A percentile compares a stretch with the other conserved stretches of the same genome.
phyloP scores from a whole-genome alignment of 2,329 filamentous ascomycete genomes.

The Pseudonectria foliicola region DNA sequence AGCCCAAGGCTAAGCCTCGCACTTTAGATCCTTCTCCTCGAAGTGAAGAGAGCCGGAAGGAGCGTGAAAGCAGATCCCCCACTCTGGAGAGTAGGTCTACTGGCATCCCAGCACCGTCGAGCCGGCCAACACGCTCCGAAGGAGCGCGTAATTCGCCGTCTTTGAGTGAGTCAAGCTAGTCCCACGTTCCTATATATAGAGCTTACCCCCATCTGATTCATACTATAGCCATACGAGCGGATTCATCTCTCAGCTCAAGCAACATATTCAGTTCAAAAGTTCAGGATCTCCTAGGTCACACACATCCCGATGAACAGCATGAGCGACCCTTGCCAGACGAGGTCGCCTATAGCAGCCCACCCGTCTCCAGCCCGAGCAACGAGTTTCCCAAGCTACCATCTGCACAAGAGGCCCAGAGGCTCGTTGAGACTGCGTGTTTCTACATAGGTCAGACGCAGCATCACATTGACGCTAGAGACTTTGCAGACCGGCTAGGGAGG shows the following conservation, averaged over 20 bases:
- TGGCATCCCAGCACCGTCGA: constrained; percentile 16
- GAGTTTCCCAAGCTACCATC: constrained; percentile 18
- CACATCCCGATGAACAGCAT: constrained; percentile 8
- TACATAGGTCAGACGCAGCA: constrained; percentile 21
- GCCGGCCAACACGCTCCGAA: constrained; percentile 6
- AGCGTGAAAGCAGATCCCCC: constrained; percentile 14
- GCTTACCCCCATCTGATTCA: too few relatives aligned
- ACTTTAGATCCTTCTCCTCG: constrained; percentile 15
- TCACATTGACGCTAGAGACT: constrained; percentile 19
- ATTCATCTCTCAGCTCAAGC: constrained; percentile 18
- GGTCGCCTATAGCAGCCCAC: constrained; percentile 6
- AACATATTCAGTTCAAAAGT: constrained; percentile 19
- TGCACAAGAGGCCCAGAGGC: constrained; percentile 15
- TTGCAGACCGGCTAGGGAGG: constrained; percentile 20
- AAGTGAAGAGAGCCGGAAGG: constrained; percentile 6
- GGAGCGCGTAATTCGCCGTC: constrained; percentile 7
- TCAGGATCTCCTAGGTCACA: constrained; percentile 16
- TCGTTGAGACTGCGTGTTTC: constrained; percentile 17
- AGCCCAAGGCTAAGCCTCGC: constrained; percentile 7
- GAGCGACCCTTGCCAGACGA: constrained; percentile 13
- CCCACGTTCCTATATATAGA: neutral
- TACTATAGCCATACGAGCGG: constrained; percentile 17
- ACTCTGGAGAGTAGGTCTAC: constrained; percentile 18
- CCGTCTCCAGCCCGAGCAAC: constrained; percentile 15
- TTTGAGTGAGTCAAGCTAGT: constrained; percentile 13